Base-by-base conservation (phyloP, 2,329 filamentous ascomycete genomes). In the Gaeumannomyces tritici region DNA sequence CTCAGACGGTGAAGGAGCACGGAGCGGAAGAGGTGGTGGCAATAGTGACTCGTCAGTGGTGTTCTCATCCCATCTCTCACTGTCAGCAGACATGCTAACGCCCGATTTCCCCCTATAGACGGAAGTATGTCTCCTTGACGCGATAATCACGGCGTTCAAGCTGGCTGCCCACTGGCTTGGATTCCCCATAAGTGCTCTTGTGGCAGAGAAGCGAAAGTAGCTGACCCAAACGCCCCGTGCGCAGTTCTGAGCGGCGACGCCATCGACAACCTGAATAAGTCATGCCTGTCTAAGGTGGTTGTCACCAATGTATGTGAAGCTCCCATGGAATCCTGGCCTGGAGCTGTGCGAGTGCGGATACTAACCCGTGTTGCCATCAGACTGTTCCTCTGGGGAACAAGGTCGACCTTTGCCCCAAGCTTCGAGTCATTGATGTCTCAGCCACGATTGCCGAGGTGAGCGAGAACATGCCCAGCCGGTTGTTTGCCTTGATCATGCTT, bases 381-480 rank as follows among this genome's bases (percentile, higher is more conserved):
- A 96, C 90, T 1, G 89, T 93, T 15, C 89, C 89, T 0, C 83
- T 91, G 65, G 83, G 86, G 66, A 89, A 90, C 74, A 92, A 93
- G 82, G 87, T 89, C 72, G 84, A 87, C 61, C 69, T 71, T 55
- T 96, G 93, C 76, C 82, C 86, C 63, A 89, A 90, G 75, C 84
- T 97, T 66, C 88, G 92, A 75, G 93, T 93, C 63, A 96, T 97
- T 73, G 93, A 97, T 75, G 91, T 97, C 69, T 91, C 89, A 70
- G 89, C 90, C 55, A 96, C 92, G 47, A 78, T 90, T 63, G 87
- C 86, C n/a, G 87, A 83, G 74, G 60, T 61, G 29, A 57, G 60
- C 64, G 64, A 55, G 42, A 51, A 3, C 8, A 13, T 51, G 42
- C n/a, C n/a, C 9, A 9, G 8, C 42, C 24, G 24, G 29, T 28